Evolutionary conservation across 495 filamentous ascomycete genomes (phyloP).

Genomic region (Coniosporium apollinis): DNA sequence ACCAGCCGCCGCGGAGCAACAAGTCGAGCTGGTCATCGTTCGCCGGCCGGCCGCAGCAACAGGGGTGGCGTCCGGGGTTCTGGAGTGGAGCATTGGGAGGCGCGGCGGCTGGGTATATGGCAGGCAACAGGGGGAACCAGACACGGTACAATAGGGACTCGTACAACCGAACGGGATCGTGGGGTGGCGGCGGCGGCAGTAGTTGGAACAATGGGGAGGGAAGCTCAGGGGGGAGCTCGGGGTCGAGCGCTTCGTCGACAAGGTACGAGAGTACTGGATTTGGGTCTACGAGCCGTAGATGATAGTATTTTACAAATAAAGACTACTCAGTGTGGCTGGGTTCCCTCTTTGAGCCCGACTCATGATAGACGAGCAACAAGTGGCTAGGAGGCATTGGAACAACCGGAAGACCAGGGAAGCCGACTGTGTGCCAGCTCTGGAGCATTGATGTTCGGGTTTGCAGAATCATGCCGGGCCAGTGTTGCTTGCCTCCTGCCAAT

Average conservation of each 20-base stretch:
- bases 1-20: conserved; percentile 33
- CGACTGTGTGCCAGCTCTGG: too few species aligned
- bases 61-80: conserved; percentile 71
- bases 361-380: too few species aligned
- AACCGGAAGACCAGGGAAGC: too few species aligned
- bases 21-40: conserved; percentile 5
- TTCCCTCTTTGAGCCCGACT: too few species aligned
- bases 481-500: too few species aligned
- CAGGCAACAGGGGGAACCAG: conserved; percentile 37
- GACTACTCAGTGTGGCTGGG: too few species aligned
- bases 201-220: conserved; percentile 32
- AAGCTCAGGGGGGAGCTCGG: conserved; percentile 22
- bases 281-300: conserved; percentile 71
- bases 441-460: too few species aligned
- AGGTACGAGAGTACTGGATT: conserved; percentile 75
- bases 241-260: conserved; percentile 32
- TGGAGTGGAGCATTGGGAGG: conserved; percentile 65
- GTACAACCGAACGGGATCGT: conserved; percentile 2
- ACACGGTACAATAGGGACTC: conserved; percentile 1
- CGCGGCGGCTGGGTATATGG: conserved; percentile 51
- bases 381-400: too few species aligned
- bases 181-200: conserved; percentile 7
- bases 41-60: conserved; percentile 7
- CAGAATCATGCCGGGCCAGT: too few species aligned
- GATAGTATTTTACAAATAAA: too few species aligned